Evolutionary conservation across 768 basidiomycete species (phyloP).

Genomic region (Dioszegia aurantiaca): DNA sequence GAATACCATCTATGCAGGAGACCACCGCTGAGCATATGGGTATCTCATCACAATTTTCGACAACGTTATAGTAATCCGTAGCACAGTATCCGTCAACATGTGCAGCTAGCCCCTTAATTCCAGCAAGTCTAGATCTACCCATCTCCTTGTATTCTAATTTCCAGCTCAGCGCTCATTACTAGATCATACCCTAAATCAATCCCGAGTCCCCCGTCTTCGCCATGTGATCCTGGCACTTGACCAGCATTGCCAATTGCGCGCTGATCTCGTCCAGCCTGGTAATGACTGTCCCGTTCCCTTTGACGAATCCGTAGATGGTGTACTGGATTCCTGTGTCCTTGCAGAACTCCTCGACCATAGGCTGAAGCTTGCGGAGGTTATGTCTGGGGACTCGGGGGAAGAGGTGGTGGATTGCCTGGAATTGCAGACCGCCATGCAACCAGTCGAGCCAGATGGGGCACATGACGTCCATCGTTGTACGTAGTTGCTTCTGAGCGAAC

Average conservation of each 20-base stretch:
- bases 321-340: slow-evolving; percentile 12
- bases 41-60: too few relatives aligned
- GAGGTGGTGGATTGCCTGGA: slow-evolving; percentile 16
- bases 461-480: slow-evolving; percentile 13
- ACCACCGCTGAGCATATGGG: too few relatives aligned
- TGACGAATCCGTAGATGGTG: slow-evolving; percentile 12
- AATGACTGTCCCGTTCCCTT: slow-evolving; percentile 13
- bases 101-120: too few relatives aligned
- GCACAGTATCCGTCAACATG: too few relatives aligned
- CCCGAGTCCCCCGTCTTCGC: slow-evolving; percentile 15
- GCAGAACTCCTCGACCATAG: slow-evolving; percentile 12
- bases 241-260: slow-evolving; percentile 12
- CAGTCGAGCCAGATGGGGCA: slow-evolving; percentile 16
- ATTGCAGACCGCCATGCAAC: slow-evolving; percentile 15
- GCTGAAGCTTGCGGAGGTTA: slow-evolving; percentile 12
- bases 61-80: too few relatives aligned
- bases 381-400: slow-evolving; percentile 14
- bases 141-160: neutral
- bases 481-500: slow-evolving; percentile 13
- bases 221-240: slow-evolving; percentile 15
- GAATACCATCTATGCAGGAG: too few relatives aligned
- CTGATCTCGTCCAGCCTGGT: slow-evolving; percentile 12
- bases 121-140: too few relatives aligned
- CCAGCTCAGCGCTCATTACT: neutral
- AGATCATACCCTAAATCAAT: neutral